Conservation (phyloP, 208 protist genomes). For the Trypanosoma congolense region DNA sequence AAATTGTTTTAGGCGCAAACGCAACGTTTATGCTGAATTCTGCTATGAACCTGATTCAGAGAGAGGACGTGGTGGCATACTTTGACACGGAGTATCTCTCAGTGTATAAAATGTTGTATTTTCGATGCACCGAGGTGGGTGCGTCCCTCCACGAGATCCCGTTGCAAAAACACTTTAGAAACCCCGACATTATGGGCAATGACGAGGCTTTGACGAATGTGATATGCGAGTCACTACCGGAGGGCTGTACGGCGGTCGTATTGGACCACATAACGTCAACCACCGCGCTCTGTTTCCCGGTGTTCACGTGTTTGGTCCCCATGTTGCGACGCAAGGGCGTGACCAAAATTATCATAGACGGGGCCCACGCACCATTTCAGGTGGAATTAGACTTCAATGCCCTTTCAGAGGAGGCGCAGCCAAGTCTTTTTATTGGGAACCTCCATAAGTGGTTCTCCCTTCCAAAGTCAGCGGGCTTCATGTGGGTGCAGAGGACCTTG, state of each 20-base stretch:
- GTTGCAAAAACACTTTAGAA: conserved; percentile 52
- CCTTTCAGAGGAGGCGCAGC: conserved; percentile 43
- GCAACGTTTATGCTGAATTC: conserved; percentile 85
- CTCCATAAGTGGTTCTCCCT: conserved; percentile 90
- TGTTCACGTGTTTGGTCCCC: conserved; percentile 81
- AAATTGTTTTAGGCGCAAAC: conserved; percentile 88
- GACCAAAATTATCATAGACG: conserved; percentile 84
- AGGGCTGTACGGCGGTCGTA: conserved; percentile 67
- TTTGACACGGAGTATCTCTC: conserved; percentile 83
- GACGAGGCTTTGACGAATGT: conserved; percentile 49
- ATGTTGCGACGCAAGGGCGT: conserved; percentile 60
- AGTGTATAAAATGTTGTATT: conserved; percentile 89
- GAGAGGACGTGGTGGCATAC: conserved; percentile 71
- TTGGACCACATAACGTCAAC: conserved; percentile 89
- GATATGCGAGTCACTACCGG: conserved; percentile 58
- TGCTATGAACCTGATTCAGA: conserved; percentile 68
- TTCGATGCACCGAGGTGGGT: conserved; percentile 69
- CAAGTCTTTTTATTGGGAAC: conserved; percentile 80
- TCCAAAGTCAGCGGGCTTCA: conserved; percentile 83
- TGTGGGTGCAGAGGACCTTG: conserved; percentile 58
- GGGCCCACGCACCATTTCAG: conserved; percentile 81
- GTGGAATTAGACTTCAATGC: conserved; percentile 66
- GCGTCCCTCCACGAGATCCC: conserved; percentile 61
- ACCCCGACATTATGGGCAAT: conserved; percentile 60
- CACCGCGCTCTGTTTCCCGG: conserved; percentile 64